Evolutionary conservation across 2,329 filamentous ascomycete genomes (phyloP).

Genomic region (Fusarium pseudograminearum): DNA sequence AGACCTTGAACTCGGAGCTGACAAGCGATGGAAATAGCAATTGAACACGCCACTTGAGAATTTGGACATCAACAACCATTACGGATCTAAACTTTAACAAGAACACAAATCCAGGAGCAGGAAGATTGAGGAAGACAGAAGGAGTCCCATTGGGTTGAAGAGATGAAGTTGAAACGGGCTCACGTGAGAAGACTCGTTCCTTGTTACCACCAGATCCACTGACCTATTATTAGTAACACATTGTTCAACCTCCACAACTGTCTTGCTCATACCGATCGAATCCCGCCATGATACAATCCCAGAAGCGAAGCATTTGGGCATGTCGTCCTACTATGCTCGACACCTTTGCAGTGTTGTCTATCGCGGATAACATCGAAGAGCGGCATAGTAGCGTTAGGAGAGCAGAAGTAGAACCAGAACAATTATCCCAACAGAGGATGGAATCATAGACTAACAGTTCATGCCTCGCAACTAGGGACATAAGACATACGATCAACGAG

Average conservation of each 20-base stretch:
- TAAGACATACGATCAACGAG: background rate
- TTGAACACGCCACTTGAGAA: background rate
- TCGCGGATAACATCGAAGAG: background rate
- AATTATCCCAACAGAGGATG: background rate
- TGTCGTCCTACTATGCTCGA: background rate
- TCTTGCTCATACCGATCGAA: no score
- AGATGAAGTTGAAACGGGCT: constrained; percentile 8
- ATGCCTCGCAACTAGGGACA: no score
- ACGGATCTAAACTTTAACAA: accelerated
- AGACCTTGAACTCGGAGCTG: background rate
- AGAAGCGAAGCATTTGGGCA: background rate
- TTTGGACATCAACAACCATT: background rate
- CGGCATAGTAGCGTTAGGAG: background rate
- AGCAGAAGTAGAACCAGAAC: background rate
- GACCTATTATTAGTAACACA: background rate
- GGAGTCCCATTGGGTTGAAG: background rate
- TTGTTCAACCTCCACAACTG: background rate
- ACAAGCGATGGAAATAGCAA: background rate
- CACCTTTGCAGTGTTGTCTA: background rate
- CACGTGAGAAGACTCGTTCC: constrained; percentile 14
- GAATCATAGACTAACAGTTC: background rate
- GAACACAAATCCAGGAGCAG: accelerated
- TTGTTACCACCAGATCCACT: constrained; percentile 19
- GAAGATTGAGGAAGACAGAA: background rate
- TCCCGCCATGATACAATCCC: background rate